A percentile compares a stretch with the other conserved stretches of the same genome.
phyloP scores from a whole-genome alignment of 2,329 filamentous ascomycete genomes.

The Apiospora saccharicola region DNA sequence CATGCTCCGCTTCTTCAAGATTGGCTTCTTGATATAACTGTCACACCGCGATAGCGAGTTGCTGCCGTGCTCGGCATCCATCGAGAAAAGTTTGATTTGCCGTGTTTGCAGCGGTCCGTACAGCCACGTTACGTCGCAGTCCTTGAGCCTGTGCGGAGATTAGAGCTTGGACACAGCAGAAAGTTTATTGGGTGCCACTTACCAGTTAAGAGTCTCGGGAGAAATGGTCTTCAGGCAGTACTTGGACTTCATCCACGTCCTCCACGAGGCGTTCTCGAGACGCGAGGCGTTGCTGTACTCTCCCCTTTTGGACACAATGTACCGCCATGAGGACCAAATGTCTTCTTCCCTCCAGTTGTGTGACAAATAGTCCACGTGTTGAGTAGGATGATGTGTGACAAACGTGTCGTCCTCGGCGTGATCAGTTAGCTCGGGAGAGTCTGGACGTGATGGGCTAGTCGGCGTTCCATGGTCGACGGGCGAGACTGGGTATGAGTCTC shows the following conservation, averaged over 20 bases:
- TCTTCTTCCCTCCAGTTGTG: conserved; percentile 95
- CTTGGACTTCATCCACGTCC: conserved; percentile 94
- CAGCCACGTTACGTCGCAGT: conserved; percentile 96
- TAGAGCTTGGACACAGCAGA: conserved; percentile 32
- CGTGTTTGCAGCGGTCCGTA: conserved; percentile 90
- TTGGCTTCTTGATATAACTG: conserved; percentile 86
- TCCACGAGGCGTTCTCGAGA: conserved; percentile 95
- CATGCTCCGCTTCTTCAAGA: conserved; percentile 95
- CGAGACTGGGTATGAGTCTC: conserved; percentile 60
- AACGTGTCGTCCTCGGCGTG: conserved; percentile 82
- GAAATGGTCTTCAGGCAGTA: conserved; percentile 86
- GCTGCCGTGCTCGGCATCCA: conserved; percentile 50
- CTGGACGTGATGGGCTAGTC: conserved; percentile 59
- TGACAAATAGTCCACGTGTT: conserved; percentile 94
- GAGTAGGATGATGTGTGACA: conserved; percentile 75
- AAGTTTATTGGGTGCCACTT: conserved; percentile 40
- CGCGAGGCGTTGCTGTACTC: conserved; percentile 83
- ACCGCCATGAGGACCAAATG: conserved; percentile 97
- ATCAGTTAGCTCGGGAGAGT: conserved; percentile 62
- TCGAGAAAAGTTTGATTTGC: conserved; percentile 59
- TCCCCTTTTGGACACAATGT: conserved; percentile 81
- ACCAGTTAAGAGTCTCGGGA: conserved; percentile 95
- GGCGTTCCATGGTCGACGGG: conserved; percentile 62
- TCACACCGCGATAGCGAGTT: conserved; percentile 58
- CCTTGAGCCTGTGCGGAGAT: conserved; percentile 77